phyloP scores from a whole-genome alignment of 306 rosid genomes.

The peach (Prunus persica) region Prunus_persica_NCBIv2 NC_034010.1:27183501-27184000 shows the following conservation, averaged over 20 bases:
- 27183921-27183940: background rate
- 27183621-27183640: background rate
- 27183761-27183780: background rate
- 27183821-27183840: background rate
- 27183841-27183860: background rate
- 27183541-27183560: constrained; percentile 25
- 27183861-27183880: constrained; percentile 6
- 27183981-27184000: constrained; percentile 5
- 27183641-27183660: background rate
- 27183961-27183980: constrained; percentile 17
- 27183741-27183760: background rate
- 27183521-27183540: constrained; percentile 25
- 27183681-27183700: background rate
- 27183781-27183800: background rate
- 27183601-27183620: constrained; percentile 1
- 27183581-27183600: background rate
- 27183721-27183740: background rate
- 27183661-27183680: background rate
- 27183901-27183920: background rate
- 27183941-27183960: constrained; percentile 1
- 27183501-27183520: constrained; percentile 3
- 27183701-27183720: background rate
- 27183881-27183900: background rate
- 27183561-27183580: constrained; percentile 7
- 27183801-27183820: background rate